Evolutionary conservation across 176 grass and related monocot genomes (phyloP).

Genomic region (Oryza officinalis): DNA sequence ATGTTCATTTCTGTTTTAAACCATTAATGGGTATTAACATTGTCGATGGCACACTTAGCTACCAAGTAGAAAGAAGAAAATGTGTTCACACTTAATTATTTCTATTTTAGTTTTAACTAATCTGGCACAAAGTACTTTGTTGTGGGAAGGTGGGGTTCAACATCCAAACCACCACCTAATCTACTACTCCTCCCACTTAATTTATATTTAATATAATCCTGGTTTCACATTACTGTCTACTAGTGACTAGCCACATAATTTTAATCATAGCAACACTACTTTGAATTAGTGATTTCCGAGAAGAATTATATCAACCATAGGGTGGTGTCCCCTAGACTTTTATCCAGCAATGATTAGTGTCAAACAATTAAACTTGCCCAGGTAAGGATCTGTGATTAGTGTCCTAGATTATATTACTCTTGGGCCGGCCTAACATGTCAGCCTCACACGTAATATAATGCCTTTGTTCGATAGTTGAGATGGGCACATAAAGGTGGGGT

Average conservation of each 20-base stretch:
- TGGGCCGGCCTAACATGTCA: background rate
- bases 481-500: too few relatives aligned
- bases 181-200: background rate
- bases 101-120: background rate
- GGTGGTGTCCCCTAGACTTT: background rate
- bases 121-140: background rate
- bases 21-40: background rate
- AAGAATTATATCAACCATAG: background rate
- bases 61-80: background rate
- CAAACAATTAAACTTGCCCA: background rate
- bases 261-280: background rate
- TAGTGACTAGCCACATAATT: background rate
- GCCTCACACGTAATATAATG: background rate
- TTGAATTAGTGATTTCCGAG: background rate
- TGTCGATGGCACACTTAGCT: background rate
- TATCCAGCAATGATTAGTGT: background rate
- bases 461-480: too few relatives aligned
- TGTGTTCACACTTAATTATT: background rate
- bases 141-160: slow-evolving; percentile 8
- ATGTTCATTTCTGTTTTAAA: background rate
- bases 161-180: background rate
- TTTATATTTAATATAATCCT: background rate
- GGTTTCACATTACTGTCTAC: background rate
- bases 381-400: background rate
- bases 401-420: background rate